Base-by-base conservation (phyloP, 2,329 filamentous ascomycete species). In the Myriosclerotinia duriaeana region DNA sequence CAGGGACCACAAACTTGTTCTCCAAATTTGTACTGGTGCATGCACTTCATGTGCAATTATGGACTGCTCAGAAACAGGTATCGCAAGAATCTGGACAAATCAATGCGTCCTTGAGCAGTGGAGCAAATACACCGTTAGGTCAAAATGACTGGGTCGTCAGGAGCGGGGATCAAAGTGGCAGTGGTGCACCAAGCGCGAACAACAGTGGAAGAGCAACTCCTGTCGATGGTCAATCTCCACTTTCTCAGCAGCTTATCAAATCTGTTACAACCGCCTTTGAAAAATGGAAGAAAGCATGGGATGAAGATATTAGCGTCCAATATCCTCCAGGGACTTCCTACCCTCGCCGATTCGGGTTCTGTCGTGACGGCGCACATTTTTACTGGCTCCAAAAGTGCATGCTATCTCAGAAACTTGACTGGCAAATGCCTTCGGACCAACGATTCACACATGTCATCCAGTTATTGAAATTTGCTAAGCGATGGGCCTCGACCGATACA, bases 1-100 rank as follows among this genome's bases (percentile, higher is more conserved):
- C 85, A 4, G 84, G 86, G 54, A 84, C 84, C 30, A 92, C 89
- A 1, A 92, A 92, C 71, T 79, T 89, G 2, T 90, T 88, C 72
- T 88, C 87, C 46, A 92, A 92, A 73, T 92, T 92, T 72, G 84
- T 92, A 65, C 77, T 92, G 56, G 85, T 92, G 9, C 89, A 92
- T 72, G 86, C 85, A 15, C 79, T 93, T 63, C 82, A 90, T 65
- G 81, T 85, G 7, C 82, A 90, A 70, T 84, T 92, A 69, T 85
- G 81, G 79, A 68, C 62, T 78, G 79, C 64, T 53, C 83, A 83
- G 71, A 81, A 79, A 58, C 80, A 81, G 69, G 72, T 79, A 20
- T 74, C 74, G 22, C 73, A 75, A 67, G 72, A 77, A 64, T 67
- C 70, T 52, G 68, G 70, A 22, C 67, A 69, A 46, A 69, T 66